Percentiles rank a stretch among this genome's conserved stretches.
phyloP scores from a whole-genome alignment of 2,329 filamentous ascomycete species.

The Trichophyton equinum region DNA sequence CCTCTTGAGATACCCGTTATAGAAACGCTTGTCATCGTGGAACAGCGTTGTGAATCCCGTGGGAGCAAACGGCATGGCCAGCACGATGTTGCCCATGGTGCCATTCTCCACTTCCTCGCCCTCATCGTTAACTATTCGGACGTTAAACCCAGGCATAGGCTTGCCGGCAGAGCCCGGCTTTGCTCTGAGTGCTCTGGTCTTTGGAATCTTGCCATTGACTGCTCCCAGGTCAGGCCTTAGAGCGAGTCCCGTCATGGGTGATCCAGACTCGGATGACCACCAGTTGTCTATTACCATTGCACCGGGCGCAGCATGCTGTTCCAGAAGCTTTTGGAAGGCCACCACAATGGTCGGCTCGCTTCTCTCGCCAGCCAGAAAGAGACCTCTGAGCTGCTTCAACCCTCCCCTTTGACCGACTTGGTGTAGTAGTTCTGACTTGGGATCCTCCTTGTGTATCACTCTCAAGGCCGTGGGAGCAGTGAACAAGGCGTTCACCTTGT shows the following conservation, averaged over 20 bases:
- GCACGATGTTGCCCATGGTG: slow-evolving; percentile 82
- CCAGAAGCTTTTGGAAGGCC: slow-evolving; percentile 64
- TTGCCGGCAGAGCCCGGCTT: slow-evolving; percentile 83
- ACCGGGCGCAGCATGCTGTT: slow-evolving; percentile 50
- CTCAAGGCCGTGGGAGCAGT: slow-evolving; percentile 80
- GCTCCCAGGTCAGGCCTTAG: slow-evolving; percentile 50
- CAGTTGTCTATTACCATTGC: slow-evolving; percentile 58
- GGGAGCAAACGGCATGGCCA: slow-evolving; percentile 69
- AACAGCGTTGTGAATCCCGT: slow-evolving; percentile 78
- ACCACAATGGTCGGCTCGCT: slow-evolving; percentile 77
- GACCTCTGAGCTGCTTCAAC: slow-evolving; percentile 55
- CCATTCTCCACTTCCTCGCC: slow-evolving; percentile 59
- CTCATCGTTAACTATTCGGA: slow-evolving; percentile 68
- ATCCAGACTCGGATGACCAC: slow-evolving; percentile 62
- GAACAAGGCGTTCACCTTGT: slow-evolving; percentile 72
- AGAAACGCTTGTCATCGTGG: slow-evolving; percentile 75
- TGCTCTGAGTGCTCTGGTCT: slow-evolving; percentile 37
- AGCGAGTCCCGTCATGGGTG: slow-evolving; percentile 54
- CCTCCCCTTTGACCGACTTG: slow-evolving; percentile 54
- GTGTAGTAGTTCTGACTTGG: slow-evolving; percentile 54
- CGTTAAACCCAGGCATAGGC: slow-evolving; percentile 82
- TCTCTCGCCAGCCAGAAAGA: slow-evolving; percentile 81
- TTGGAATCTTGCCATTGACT: slow-evolving; percentile 35
- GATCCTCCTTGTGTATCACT: slow-evolving; percentile 77
- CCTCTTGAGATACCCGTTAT: slow-evolving; percentile 68